Conservation (phyloP, 2,329 filamentous ascomycete species). For the Penicillium sp. region DNA sequence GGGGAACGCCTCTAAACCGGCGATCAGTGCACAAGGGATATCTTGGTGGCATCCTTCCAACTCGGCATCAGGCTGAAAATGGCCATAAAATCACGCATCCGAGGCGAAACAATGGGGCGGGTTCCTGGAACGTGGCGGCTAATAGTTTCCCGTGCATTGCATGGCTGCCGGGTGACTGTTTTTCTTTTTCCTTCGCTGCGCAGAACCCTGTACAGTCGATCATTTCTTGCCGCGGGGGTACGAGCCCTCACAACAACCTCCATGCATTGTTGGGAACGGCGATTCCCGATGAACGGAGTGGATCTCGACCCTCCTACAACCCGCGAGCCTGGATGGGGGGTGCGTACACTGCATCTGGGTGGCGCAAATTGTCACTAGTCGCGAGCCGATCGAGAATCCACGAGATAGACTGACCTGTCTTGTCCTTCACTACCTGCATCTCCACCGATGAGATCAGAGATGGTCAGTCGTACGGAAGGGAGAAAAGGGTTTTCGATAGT, state of each 20-base stretch:
- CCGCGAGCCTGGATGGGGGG: slow-evolving; percentile 5
- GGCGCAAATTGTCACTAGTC: slow-evolving; percentile 9
- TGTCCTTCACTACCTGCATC: not conserved
- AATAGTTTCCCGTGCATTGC: slow-evolving; percentile 1
- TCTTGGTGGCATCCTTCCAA: not conserved
- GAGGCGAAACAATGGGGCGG: not conserved
- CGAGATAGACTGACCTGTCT: not conserved
- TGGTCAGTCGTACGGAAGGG: slow-evolving; percentile 1
- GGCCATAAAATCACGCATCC: not conserved
- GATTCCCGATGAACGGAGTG: slow-evolving; percentile 11
- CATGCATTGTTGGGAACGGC: not conserved
- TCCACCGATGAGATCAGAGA: not conserved
- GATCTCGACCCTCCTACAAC: slow-evolving; percentile 5
- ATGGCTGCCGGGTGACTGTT: not conserved
- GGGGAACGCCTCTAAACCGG: not conserved
- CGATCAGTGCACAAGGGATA: not conserved
- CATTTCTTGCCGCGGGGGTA: slow-evolving; percentile 3
- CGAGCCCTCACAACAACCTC: not conserved
- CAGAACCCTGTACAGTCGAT: slow-evolving; percentile 1
- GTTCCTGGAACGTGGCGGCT: slow-evolving; percentile 7
- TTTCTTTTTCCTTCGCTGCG: not conserved
- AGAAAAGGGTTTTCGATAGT: slow-evolving; percentile 1
- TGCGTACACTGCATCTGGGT: slow-evolving; percentile 7
- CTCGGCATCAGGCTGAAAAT: not conserved
- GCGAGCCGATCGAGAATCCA: slow-evolving; percentile 11